Evolutionary conservation across 2,329 filamentous ascomycete species (phyloP).

Genomic region (Aspergillus amoenus): DNA sequence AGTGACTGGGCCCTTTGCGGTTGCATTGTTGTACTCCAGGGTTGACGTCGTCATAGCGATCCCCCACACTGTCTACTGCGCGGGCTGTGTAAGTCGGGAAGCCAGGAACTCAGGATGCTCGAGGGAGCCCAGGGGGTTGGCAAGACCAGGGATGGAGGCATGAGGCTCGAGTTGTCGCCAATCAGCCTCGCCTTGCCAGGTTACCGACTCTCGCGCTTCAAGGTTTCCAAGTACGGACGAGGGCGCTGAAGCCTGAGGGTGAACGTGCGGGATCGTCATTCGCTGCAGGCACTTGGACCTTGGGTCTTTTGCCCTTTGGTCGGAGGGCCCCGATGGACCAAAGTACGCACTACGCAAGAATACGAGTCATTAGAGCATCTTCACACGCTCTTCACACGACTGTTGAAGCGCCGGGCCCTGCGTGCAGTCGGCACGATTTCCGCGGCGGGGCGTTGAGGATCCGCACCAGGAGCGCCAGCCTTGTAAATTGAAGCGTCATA

Average conservation of each 20-base stretch:
- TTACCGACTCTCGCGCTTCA: neutral
- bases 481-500: slow-evolving; percentile 11
- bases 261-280: slow-evolving; percentile 12
- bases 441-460: slow-evolving; percentile 13
- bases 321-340: slow-evolving; percentile 5
- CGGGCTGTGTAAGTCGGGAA: neutral
- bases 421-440: slow-evolving; percentile 15
- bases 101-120: neutral
- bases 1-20: neutral
- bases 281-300: slow-evolving; percentile 5
- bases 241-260: neutral
- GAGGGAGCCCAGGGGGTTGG: neutral
- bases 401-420: neutral
- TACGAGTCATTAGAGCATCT: neutral
- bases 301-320: neutral
- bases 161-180: slow-evolving; percentile 7
- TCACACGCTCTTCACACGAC: neutral
- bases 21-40: neutral
- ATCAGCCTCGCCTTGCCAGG: neutral
- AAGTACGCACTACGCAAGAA: slow-evolving; percentile 1
- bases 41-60: slow-evolving; percentile 11
- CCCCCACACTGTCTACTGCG: slow-evolving; percentile 8
- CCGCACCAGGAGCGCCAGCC: slow-evolving; percentile 14
- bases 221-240: neutral
- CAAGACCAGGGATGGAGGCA: neutral